Conservation (phyloP, 1,284 basidiomycete genomes). For the Ustilago vetiveriae region DNA sequence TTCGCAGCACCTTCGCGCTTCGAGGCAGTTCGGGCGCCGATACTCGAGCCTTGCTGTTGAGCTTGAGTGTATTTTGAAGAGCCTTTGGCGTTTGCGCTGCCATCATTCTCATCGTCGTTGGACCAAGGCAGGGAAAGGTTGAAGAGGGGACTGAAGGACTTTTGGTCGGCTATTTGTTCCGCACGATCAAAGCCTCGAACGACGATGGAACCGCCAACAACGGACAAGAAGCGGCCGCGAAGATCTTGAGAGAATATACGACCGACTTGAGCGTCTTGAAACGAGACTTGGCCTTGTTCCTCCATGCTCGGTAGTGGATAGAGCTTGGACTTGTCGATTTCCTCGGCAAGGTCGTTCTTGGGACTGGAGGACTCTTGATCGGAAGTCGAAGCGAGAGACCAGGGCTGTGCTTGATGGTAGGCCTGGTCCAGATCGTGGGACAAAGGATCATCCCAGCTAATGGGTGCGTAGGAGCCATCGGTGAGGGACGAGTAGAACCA, state of each 20-base stretch:
- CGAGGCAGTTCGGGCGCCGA: slow-evolving; percentile 32
- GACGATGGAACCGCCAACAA: slow-evolving; percentile 58
- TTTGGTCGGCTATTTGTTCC: slow-evolving; percentile 38
- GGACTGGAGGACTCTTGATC: slow-evolving; percentile 16
- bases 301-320: slow-evolving; percentile 56
- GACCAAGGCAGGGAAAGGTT: slow-evolving; percentile 43
- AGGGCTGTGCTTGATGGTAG: slow-evolving; percentile 66
- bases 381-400: slow-evolving; percentile 24
- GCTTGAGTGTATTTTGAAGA: slow-evolving; percentile 12
- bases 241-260: slow-evolving; percentile 65
- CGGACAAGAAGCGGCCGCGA: slow-evolving; percentile 50
- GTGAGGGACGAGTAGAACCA: slow-evolving; percentile 67
- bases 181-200: slow-evolving; percentile 60
- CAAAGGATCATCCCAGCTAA: slow-evolving; percentile 61
- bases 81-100: neutral
- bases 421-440: slow-evolving; percentile 66
- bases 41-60: slow-evolving; percentile 27
- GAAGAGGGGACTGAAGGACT: slow-evolving; percentile 29
- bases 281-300: slow-evolving; percentile 59
- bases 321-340: slow-evolving; percentile 47
- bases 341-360: slow-evolving; percentile 26
- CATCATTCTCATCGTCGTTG: slow-evolving; percentile 13
- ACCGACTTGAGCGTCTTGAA: slow-evolving; percentile 62
- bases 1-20: slow-evolving; percentile 47
- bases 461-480: slow-evolving; percentile 55